Base-by-base conservation (phyloP, 1,284 basidiomycete genomes). In the Singerocomus rubriflavus region DNA sequence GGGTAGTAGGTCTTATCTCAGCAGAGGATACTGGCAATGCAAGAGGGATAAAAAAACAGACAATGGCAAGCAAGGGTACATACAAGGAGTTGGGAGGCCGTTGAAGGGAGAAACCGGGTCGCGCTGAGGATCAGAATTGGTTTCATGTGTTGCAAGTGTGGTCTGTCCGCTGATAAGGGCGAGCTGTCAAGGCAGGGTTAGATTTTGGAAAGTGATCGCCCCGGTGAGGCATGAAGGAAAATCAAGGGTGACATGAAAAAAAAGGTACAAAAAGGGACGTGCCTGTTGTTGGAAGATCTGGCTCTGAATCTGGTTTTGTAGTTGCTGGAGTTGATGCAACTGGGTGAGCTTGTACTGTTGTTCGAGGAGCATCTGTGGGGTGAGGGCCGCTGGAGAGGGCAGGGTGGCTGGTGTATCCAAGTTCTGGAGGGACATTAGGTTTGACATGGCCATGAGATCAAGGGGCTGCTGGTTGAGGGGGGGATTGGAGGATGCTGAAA, bases 241-340 rank as follows among this genome's bases (percentile, higher is more conserved):
- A 46, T 44, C 37, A 27, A 42, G 47, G 42, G 50, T 43, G 30
- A 39, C n/a, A 27, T 16, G 31, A 21, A 30, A 30, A 32, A 33
- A 33, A 36, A 21, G 27, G 30, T 21, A 21, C 21, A 21, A 21
- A 36, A 39, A 46, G 10, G 13, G 47, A 58, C 74, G 48, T 57
- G 84, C 88, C 82, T 91, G 88, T 63, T 91, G 88, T 60, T 91
- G 88, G 51, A 91, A 85, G 52, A 91, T 88, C 73, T 90, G 85
- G 50, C 81, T 82, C 65, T 91, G 88, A 50, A 91, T 88, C 71
- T 90, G 85, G 52, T 82, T 83, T 62, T 91, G 88, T 1, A 90
- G 72, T 61, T 88, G 84, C 60, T 88, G 86, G 4, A 90, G 71
- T 62, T 88, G 85, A 51, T 89, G 86, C 3, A 91, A 70, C 64